These are phyloP conservation scores for Dothideomycetes sp. DNA, from an alignment of 2,329 filamentous ascomycete species.

Conservation along the genomic window DNA sequence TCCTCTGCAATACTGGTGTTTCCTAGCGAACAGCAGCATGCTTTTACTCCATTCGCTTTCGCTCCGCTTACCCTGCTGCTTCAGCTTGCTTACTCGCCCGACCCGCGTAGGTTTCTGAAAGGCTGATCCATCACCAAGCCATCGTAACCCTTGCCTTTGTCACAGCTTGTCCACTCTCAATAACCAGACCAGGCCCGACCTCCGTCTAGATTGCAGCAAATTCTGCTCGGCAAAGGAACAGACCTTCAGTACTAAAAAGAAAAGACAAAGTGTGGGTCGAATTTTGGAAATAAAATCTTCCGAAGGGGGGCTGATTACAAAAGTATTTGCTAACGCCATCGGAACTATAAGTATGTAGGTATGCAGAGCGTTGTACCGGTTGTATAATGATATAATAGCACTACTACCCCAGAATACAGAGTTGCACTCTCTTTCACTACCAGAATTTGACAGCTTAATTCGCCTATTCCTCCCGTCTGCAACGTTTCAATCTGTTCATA, in stretches of 20 bases:
- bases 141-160: too few species aligned
- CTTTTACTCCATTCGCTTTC: slow-evolving; percentile 12
- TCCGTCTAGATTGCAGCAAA: slow-evolving; percentile 13
- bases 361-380: slow-evolving; percentile 13
- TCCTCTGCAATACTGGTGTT: slow-evolving; percentile 9
- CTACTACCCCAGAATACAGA: slow-evolving; percentile 5
- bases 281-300: slow-evolving; percentile 7
- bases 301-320: slow-evolving; percentile 1
- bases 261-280: slow-evolving; percentile 13
- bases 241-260: slow-evolving; percentile 1
- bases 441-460: too few species aligned
- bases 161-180: too few species aligned
- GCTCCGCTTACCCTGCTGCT: slow-evolving; percentile 3
- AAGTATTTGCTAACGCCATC: slow-evolving; percentile 10
- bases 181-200: slow-evolving; percentile 7
- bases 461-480: too few species aligned
- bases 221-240: slow-evolving; percentile 8
- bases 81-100: slow-evolving; percentile 10
- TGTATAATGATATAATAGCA: slow-evolving; percentile 13
- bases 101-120: slow-evolving; percentile 10
- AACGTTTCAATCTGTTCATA: too few species aligned
- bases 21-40: slow-evolving; percentile 10
- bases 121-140: slow-evolving; percentile 11
- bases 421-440: slow-evolving; percentile 12
- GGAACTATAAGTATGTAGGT: slow-evolving; percentile 8